Percentiles rank a stretch among this genome's conserved stretches.
Evolutionary conservation across 2,329 filamentous ascomycete genomes (phyloP).

Genomic region (Nannizzia gypsea): DNA sequence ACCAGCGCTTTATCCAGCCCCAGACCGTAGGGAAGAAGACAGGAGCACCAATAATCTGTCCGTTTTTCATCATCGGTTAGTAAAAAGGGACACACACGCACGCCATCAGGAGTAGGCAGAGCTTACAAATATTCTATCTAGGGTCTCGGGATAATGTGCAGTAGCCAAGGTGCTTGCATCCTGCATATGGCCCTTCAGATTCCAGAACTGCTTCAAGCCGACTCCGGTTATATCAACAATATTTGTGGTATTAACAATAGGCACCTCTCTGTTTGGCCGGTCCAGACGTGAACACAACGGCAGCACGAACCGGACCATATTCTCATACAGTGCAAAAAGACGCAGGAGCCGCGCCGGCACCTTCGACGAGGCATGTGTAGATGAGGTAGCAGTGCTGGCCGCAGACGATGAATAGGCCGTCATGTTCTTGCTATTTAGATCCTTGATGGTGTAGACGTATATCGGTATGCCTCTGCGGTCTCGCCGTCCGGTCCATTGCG

Average conservation of each 20-base stretch:
- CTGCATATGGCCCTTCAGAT: conserved; percentile 87
- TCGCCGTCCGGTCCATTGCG: conserved; percentile 86
- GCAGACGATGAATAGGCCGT: conserved; percentile 54
- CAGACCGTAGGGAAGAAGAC: conserved; percentile 80
- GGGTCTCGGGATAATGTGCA: conserved; percentile 86
- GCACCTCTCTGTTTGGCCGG: conserved; percentile 63
- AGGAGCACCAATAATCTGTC: conserved; percentile 79
- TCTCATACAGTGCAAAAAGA: conserved; percentile 88
- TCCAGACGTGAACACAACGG: conserved; percentile 72
- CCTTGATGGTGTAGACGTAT: conserved; percentile 78
- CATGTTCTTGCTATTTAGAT: conserved; percentile 72
- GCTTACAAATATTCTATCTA: conserved; percentile 66
- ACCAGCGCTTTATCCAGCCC: conserved; percentile 94
- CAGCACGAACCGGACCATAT: conserved; percentile 74
- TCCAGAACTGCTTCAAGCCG: conserved; percentile 90
- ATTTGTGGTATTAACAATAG: conserved; percentile 84
- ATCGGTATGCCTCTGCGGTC: conserved; percentile 85
- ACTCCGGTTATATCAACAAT: conserved; percentile 88
- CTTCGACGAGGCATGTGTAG: conserved; percentile 47
- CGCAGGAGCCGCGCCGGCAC: conserved; percentile 62
- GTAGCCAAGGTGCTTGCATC: conserved; percentile 78
- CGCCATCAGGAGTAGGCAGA: conserved; percentile 7
- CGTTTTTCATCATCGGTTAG: no score
- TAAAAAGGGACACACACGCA: no score
- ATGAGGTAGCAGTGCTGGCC: conserved; percentile 40